A percentile compares a stretch with the other conserved stretches of the same genome.
phyloP scores from a whole-genome alignment of 2,329 filamentous ascomycete genomes.

The Diaporthe vexans region DNA sequence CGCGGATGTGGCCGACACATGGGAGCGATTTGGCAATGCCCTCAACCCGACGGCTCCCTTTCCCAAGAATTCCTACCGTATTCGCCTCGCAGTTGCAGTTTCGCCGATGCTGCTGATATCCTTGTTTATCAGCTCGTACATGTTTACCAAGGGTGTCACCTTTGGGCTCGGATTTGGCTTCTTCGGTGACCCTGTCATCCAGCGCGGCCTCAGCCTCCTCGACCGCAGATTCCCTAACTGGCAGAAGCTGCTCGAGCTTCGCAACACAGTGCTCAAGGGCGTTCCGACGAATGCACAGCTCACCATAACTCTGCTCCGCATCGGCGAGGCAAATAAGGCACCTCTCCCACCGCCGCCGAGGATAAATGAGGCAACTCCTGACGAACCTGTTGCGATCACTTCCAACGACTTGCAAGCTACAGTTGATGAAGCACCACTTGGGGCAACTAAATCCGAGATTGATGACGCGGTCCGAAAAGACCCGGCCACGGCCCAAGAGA shows the following conservation, averaged over 20 bases:
- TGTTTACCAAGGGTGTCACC: constrained; percentile 74
- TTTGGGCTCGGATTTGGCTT: constrained; percentile 81
- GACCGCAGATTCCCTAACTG: constrained; percentile 77
- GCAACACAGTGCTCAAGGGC: constrained; percentile 83
- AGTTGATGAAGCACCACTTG: constrained; percentile 63
- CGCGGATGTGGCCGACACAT: constrained; percentile 63
- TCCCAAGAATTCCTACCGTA: constrained; percentile 63
- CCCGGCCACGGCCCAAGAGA: constrained; percentile 52
- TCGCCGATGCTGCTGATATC: constrained; percentile 66
- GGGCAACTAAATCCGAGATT: constrained; percentile 76
- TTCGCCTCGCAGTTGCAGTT: constrained; percentile 68
- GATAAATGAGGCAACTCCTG: constrained; percentile 52
- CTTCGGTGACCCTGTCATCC: constrained; percentile 83
- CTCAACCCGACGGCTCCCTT: constrained; percentile 76
- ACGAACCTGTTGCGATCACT: constrained; percentile 53
- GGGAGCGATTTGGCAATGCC: constrained; percentile 67
- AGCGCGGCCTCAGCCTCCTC: constrained; percentile 69
- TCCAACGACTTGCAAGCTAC: constrained; percentile 66
- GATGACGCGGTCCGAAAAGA: constrained; percentile 69
- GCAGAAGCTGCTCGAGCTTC: constrained; percentile 80
- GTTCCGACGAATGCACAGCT: constrained; percentile 91
- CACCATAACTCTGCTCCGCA: constrained; percentile 82
- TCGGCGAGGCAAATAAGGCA: constrained; percentile 85
- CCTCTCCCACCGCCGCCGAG: constrained; percentile 75
- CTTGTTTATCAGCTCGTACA: constrained; percentile 68